Base-by-base conservation (phyloP, 345 rosid species). In the Eucalyptus curtisii region DNA sequence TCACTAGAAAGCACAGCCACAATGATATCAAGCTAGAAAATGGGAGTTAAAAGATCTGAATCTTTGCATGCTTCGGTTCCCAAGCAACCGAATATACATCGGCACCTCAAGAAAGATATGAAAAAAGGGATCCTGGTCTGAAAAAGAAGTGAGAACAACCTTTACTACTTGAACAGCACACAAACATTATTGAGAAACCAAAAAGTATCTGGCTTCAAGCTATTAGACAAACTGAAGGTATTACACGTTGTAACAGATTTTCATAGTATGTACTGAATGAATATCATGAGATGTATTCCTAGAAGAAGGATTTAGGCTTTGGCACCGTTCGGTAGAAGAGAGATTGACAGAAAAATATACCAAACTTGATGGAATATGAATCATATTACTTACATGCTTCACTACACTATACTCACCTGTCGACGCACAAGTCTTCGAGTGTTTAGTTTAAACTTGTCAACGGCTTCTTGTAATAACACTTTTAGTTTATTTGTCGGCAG, bases 371-470 rank as follows among this genome's bases (percentile, higher is more conserved):
- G 13, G 24, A 68, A 68, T 68, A 33, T n/a, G 76, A 3, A n/a
- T 64, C 40, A 64, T 4, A n/a, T 15, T n/a, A n/a, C 40, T n/a
- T n/a, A 61, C 6, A n/a, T 68, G 80, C 80, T 5, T 68, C 24
- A 33, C 31, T 2, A 89, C 22, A 86, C 5, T n/a, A 30, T 17
- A 94, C 98, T 94, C 94, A 96, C 99, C 93, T 98, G 99, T 79
- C 95, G 95, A 80, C 95, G 98, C 55, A 98, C 95, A 87, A 97
- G 99, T 93, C 95, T 95, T 91, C 97, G 92, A 14, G 99, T 98
- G 90, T 97, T 95, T 88, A 90, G 76, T 93, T 98, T 98, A 50
- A 98, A 95, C 59, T 90, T 92, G 90, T 92, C 95, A 90, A 96
- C 93, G n/a, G 99, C 97, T 89, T 93, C 97, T 88, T 92, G 92